Evolutionary conservation across 1,284 basidiomycete genomes (phyloP).

Genomic region (Fistulinella staudtii): DNA sequence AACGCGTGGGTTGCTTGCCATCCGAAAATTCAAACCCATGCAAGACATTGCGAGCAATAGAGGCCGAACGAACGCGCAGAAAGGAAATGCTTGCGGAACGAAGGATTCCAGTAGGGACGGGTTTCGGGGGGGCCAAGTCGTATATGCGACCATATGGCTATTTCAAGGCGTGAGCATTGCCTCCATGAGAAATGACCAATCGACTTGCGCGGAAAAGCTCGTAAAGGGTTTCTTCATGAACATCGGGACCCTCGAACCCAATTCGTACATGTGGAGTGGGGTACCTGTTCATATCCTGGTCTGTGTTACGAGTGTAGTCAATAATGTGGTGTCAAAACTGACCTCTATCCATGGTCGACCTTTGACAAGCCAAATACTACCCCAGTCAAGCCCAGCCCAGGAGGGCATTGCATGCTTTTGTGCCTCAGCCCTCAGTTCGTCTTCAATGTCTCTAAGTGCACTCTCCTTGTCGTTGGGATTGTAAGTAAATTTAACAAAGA

Average conservation of each 20-base stretch:
- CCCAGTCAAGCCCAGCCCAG: slow-evolving; percentile 53
- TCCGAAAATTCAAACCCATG: slow-evolving; percentile 60
- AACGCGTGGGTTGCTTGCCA: slow-evolving; percentile 42
- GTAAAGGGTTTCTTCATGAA: slow-evolving; percentile 75
- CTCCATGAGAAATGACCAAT: slow-evolving; percentile 2
- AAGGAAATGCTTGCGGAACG: slow-evolving; percentile 67
- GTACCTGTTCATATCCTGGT: slow-evolving; percentile 84
- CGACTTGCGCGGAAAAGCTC: slow-evolving; percentile 60
- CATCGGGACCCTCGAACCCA: slow-evolving; percentile 84
- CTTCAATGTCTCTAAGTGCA: slow-evolving; percentile 48
- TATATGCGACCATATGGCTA: slow-evolving; percentile 83
- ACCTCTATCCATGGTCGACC: slow-evolving; percentile 86
- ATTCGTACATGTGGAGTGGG: slow-evolving; percentile 71
- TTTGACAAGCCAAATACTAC: slow-evolving; percentile 75
- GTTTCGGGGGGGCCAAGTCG: slow-evolving; percentile 59
- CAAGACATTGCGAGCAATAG: slow-evolving; percentile 81
- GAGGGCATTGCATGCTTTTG: slow-evolving; percentile 54
- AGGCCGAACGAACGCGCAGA: slow-evolving; percentile 62
- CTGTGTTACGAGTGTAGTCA: slow-evolving; percentile 3
- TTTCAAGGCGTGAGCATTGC: slow-evolving; percentile 15
- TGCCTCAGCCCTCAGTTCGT: slow-evolving; percentile 40
- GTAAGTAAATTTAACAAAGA: slow-evolving; percentile 81
- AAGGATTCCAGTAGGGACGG: slow-evolving; percentile 64
- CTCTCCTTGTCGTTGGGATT: slow-evolving; percentile 37
- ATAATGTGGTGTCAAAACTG: slow-evolving; percentile 14